phyloP scores from a whole-genome alignment of 176 grass and related monocot species.

The Microstegium vimineum region DNA sequence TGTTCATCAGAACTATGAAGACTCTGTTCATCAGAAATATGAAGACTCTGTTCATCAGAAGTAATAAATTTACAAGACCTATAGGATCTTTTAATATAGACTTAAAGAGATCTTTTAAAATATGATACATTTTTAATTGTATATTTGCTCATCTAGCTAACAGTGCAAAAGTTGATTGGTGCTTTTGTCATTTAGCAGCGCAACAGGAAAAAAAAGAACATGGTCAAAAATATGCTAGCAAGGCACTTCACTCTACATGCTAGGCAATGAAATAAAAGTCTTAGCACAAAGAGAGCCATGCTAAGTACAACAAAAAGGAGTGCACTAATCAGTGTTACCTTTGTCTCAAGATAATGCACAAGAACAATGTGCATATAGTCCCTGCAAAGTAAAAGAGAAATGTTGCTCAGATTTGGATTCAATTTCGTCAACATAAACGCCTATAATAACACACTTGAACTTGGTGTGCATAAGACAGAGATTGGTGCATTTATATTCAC shows the following conservation, averaged over 20 bases:
- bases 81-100: neutral
- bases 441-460: neutral
- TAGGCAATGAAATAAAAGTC: neutral
- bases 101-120: neutral
- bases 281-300: neutral
- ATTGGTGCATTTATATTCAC: neutral
- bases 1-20: too few relatives aligned
- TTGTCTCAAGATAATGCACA: constrained; percentile 71
- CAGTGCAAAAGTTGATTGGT: neutral
- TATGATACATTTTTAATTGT: neutral
- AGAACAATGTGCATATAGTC: constrained; percentile 78
- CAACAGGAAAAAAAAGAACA: neutral
- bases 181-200: neutral
- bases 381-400: constrained; percentile 38
- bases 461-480: neutral
- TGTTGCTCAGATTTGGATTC: neutral
- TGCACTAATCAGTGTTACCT: constrained; percentile 27
- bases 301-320: neutral
- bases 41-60: neutral
- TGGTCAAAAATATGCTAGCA: neutral
- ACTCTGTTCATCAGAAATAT: neutral
- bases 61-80: neutral
- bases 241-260: neutral
- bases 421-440: neutral
- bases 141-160: neutral